These are phyloP conservation scores for Metschnikowia koreensis DNA, from an alignment of 805 yeast genomes.

Conservation along the genomic window DNA sequence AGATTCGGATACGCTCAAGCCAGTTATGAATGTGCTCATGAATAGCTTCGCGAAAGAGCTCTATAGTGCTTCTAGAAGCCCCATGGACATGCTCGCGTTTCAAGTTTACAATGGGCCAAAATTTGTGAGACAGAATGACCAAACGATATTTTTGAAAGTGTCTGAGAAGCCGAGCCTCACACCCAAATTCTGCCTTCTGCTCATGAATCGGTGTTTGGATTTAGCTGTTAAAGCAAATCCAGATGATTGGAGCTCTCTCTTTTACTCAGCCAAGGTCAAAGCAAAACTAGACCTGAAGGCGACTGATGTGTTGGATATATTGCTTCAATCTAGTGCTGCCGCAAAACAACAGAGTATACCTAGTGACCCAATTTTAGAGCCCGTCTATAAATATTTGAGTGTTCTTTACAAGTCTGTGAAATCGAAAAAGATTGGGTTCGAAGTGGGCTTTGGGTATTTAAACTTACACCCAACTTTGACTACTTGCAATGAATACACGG, in stretches of 20 bases:
- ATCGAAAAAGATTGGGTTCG: constrained; percentile 29
- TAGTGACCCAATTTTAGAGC: constrained; percentile 66
- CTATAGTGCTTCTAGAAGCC: constrained; percentile 57
- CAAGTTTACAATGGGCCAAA: constrained; percentile 38
- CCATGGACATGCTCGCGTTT: constrained; percentile 64
- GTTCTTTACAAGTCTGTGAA: constrained; percentile 55
- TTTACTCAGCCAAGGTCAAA: constrained; percentile 56
- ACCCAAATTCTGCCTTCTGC: constrained; percentile 33
- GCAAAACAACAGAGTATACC: constrained; percentile 39
- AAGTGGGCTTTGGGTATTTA: constrained; percentile 41
- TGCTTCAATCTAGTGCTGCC: constrained; percentile 44
- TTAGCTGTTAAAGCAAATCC: constrained; percentile 45
- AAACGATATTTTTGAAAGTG: constrained; percentile 26
- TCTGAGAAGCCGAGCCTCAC: constrained; percentile 23
- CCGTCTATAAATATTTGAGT: constrained; percentile 67
- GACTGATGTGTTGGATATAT: constrained; percentile 35
- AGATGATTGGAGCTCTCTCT: constrained; percentile 61
- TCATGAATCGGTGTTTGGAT: constrained; percentile 42
- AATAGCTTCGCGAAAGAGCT: constrained; percentile 55
- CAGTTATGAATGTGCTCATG: constrained; percentile 48
- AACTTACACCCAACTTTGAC: constrained; percentile 29
- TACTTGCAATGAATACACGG: constrained; percentile 5
- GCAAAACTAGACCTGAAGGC: constrained; percentile 45
- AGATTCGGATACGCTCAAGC: constrained; percentile 20
- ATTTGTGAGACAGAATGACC: constrained; percentile 28